phyloP scores from a whole-genome alignment of 2,329 filamentous ascomycete species.

The Leptodontidium sp. region DNA sequence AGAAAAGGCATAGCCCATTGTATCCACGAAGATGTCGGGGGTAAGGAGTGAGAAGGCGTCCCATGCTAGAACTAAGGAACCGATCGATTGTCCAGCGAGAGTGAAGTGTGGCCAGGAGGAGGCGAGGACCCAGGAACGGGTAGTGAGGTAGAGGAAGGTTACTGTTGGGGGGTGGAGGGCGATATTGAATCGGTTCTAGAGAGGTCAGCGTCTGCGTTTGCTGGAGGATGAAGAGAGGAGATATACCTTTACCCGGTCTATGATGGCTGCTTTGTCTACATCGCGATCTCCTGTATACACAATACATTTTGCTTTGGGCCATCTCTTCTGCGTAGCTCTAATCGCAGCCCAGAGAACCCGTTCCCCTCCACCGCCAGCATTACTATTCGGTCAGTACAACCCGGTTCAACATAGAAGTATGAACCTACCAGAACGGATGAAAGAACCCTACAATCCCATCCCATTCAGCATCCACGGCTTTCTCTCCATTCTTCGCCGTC shows the following conservation, averaged over 20 bases:
- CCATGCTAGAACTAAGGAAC: conserved; percentile 86
- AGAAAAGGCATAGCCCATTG: conserved; percentile 96
- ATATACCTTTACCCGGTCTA: conserved; percentile 76
- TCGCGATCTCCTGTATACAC: conserved; percentile 97
- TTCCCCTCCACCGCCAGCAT: conserved; percentile 95
- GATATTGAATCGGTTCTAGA: conserved; percentile 88
- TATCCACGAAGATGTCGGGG: conserved; percentile 94
- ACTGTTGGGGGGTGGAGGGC: conserved; percentile 83
- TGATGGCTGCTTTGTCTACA: conserved; percentile 79
- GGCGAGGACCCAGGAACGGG: conserved; percentile 83
- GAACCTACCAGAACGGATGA: conserved; percentile 87
- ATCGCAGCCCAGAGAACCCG: conserved; percentile 96
- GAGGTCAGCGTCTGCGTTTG: conserved; percentile 15
- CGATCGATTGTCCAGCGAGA: conserved; percentile 90
- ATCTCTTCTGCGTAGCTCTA: conserved; percentile 85
- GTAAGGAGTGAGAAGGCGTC: conserved; percentile 93
- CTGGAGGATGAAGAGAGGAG: neutral
- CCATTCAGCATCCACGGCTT: conserved; percentile 67
- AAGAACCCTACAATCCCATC: conserved; percentile 93
- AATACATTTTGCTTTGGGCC: conserved; percentile 87
- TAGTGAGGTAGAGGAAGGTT: conserved; percentile 89
- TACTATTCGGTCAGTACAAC: conserved; percentile 59
- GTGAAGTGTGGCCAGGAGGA: conserved; percentile 93
- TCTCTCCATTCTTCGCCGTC: conserved; percentile 53
- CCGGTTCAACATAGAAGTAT: neutral